A percentile compares a stretch with the other conserved stretches of the same genome.
These are phyloP conservation scores for Bonia amplexicaulis DNA, from an alignment of 176 grass and related monocot genomes.

Conservation along the genomic window DNA sequence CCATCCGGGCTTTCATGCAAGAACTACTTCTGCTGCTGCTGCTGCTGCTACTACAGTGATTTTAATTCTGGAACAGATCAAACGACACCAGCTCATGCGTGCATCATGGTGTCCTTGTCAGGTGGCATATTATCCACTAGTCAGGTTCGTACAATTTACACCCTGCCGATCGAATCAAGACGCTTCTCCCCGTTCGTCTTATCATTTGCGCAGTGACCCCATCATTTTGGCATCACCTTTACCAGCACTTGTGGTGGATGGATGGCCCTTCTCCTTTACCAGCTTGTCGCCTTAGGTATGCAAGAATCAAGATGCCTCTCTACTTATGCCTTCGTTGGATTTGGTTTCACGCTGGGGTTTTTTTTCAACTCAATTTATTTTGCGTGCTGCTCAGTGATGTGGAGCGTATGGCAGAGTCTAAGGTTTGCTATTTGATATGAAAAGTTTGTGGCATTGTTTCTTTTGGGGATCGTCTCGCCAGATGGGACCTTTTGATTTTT, in stretches of 20 bases:
- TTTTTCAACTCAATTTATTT: background rate
- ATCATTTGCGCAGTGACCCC: slow-evolving; percentile 35
- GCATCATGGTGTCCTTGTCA: slow-evolving; percentile 22
- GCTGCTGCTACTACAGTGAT: background rate
- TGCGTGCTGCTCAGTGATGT: background rate
- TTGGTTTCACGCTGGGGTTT: background rate
- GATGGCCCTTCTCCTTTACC: slow-evolving; percentile 27
- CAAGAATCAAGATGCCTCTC: background rate
- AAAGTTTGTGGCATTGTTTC: too few relatives aligned
- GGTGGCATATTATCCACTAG: background rate
- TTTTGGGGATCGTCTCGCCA: background rate
- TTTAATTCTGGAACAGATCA: background rate
- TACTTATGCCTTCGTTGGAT: background rate
- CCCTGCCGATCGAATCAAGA: slow-evolving; percentile 26
- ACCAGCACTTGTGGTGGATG: background rate
- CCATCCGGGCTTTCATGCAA: background rate
- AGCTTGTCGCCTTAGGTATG: slow-evolving; percentile 22
- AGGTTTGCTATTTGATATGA: too few relatives aligned
- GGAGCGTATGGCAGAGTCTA: background rate
- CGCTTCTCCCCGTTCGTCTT: slow-evolving; percentile 3
- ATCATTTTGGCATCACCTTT: slow-evolving; percentile 36
- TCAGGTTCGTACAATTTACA: slow-evolving; percentile 28
- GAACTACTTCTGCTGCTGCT: background rate
- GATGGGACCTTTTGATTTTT: too few relatives aligned
- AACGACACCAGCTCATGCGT: slow-evolving; percentile 17